Conservation (phyloP, 2,329 filamentous ascomycete genomes). For the Verticillium nubilum region DNA sequence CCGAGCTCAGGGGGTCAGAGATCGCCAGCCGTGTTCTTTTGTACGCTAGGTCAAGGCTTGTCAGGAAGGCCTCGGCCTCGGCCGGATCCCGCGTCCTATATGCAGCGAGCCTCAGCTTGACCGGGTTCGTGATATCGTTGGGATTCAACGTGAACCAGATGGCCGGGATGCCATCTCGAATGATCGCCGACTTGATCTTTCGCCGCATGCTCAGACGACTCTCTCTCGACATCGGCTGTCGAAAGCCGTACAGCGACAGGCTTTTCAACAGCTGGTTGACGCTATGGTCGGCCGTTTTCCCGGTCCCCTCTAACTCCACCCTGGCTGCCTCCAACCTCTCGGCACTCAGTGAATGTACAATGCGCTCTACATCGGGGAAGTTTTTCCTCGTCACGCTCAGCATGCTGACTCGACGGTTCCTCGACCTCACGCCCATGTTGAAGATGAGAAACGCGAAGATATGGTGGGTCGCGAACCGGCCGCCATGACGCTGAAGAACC, state of each 20-base stretch:
- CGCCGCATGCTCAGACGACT: constrained; percentile 3
- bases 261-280: background rate
- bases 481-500: background rate
- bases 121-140: constrained; percentile 9
- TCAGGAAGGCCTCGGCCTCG: constrained; percentile 4
- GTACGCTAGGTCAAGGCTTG: background rate
- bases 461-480: background rate
- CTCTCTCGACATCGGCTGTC: constrained; percentile 6
- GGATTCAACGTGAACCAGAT: constrained; percentile 9
- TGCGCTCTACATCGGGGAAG: background rate
- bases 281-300: background rate
- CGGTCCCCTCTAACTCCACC: background rate
- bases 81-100: constrained; percentile 1
- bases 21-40: background rate
- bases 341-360: background rate
- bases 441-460: background rate
- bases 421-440: background rate
- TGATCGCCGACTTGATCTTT: constrained; percentile 7
- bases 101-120: constrained; percentile 6
- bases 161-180: constrained; percentile 4
- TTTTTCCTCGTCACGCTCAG: background rate
- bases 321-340: background rate
- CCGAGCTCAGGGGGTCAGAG: constrained; percentile 7
- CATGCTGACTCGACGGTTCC: background rate
- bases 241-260: constrained; percentile 1